Evolutionary conservation across 2,329 filamentous ascomycete species (phyloP), one percentile per base, ranked within the genome.

Genomic region (Xylaria sp.): DNA sequence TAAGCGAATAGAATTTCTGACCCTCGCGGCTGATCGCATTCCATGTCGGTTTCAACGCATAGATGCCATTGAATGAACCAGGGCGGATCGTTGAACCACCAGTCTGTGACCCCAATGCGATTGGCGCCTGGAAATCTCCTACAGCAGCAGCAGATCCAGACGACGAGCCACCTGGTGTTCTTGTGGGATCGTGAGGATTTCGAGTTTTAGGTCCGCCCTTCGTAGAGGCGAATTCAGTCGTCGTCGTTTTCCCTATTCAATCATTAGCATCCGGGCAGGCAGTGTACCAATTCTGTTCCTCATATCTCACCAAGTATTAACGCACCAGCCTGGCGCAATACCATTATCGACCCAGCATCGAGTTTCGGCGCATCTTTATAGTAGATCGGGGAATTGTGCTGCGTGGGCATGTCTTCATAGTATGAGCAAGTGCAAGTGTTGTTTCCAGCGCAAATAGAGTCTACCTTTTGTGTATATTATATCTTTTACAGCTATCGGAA

Each of bases 91-190:
- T 87, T 67, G 87, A 89, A 0, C 90, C 90, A 2, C 86, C 87
- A 0, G 90, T 93, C 74, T 92, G 90, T 0, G 89, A 90, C 0
- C 89, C 90, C 0, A 92, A 79, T 0, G 80, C 84, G 11, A 92
- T 73, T 0, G 89, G 87, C 0, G 84, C 85, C 70, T 92, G 90
- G 61, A 86, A 85, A 70, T 92, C 90, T 6, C 81, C 89, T 0
- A 92, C 89, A 0, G 88, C 89, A 0, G 90, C 89, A 0, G 83
- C 90, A 0, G 89, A 91, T 0, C 90, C 90, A 0, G 89, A 88
- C 0, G 89, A 91, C 0, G 89, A 92, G 54, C 90, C 90, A 0
- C 90, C 90, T 0, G 90, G 90, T 0, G 90, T 92, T 4, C 91
- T 85, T 0, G 83, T 83, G 1, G 81, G 77, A 75, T 92, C 89